Evolutionary conservation across 1,284 basidiomycete species (phyloP).

Genomic region (Ceraceosorus bombacis): DNA sequence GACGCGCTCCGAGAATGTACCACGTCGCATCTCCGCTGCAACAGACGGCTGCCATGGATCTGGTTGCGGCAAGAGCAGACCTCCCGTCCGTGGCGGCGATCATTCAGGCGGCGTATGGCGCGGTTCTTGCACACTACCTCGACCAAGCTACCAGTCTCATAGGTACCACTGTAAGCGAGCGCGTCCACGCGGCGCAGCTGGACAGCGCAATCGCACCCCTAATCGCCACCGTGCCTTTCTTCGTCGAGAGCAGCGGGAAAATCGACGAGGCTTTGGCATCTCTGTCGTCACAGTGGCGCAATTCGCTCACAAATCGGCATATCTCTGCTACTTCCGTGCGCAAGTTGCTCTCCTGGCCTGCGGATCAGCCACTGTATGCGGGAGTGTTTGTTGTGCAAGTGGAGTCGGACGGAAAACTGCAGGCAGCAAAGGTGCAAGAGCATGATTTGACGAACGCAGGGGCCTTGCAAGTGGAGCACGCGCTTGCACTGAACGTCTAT

Average conservation of each 20-base stretch:
- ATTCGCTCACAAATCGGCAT: background rate
- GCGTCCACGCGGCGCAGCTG: background rate
- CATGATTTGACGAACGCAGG: background rate
- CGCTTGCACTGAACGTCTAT: slow-evolving; percentile 2
- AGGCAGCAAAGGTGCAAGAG: background rate
- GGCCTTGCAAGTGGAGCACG: background rate
- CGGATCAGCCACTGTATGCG: slow-evolving; percentile 8
- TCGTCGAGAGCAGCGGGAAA: slow-evolving; percentile 4
- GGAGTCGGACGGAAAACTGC: background rate
- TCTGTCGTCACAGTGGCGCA: slow-evolving; percentile 2
- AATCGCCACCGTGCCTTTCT: slow-evolving; percentile 1
- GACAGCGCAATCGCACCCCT: background rate
- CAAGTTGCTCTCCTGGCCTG: slow-evolving; percentile 1
- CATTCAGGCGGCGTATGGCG: slow-evolving; percentile 9
- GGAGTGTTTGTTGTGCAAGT: slow-evolving; percentile 7
- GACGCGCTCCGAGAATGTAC: no score
- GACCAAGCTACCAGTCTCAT: slow-evolving; percentile 7
- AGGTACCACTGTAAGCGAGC: slow-evolving; percentile 3
- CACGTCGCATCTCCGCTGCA: no score
- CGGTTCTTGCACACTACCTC: slow-evolving; percentile 8
- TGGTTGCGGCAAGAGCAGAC: background rate
- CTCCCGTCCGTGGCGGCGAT: slow-evolving; percentile 4
- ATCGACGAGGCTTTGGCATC: background rate
- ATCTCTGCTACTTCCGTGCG: background rate
- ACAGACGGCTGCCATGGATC: background rate